These are phyloP conservation scores for Suillus americanus DNA, from an alignment of 768 basidiomycete genomes.

Conservation along the genomic window DNA sequence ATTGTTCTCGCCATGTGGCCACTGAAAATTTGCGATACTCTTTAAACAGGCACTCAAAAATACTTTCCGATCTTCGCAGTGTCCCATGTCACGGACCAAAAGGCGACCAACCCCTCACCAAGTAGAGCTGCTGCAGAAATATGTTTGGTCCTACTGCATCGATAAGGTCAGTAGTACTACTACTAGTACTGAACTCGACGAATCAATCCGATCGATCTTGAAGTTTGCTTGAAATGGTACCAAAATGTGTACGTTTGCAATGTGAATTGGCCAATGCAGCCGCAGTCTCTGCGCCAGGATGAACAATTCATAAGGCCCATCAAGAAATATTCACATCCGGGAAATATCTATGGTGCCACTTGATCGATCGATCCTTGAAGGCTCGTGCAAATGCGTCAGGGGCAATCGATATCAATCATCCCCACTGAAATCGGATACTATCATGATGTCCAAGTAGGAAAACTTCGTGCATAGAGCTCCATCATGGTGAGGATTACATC, in stretches of 20 bases:
- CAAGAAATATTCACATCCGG: not conserved
- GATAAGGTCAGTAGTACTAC: not conserved
- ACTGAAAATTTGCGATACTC: not conserved
- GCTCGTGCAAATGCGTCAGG: not conserved
- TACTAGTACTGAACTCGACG: not conserved
- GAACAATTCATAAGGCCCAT: not conserved
- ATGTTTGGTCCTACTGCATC: not conserved
- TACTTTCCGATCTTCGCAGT: not conserved
- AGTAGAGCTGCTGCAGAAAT: not conserved
- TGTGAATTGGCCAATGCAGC: not conserved
- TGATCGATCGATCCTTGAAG: not conserved
- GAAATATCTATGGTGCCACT: not conserved
- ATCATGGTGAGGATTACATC: not conserved
- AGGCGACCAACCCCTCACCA: not conserved
- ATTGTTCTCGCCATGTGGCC: not conserved
- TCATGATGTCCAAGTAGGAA: not conserved
- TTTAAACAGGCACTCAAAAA: not conserved
- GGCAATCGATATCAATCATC: not conserved
- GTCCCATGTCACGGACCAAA: not conserved
- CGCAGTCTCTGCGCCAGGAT: not conserved
- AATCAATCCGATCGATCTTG: not conserved
- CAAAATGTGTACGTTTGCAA: not conserved
- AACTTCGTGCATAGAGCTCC: too few relatives aligned
- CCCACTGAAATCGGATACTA: not conserved
- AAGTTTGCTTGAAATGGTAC: not conserved